Evolutionary conservation across 495 filamentous ascomycete genomes (phyloP).

Genomic region (Penicillium crystallinum): DNA sequence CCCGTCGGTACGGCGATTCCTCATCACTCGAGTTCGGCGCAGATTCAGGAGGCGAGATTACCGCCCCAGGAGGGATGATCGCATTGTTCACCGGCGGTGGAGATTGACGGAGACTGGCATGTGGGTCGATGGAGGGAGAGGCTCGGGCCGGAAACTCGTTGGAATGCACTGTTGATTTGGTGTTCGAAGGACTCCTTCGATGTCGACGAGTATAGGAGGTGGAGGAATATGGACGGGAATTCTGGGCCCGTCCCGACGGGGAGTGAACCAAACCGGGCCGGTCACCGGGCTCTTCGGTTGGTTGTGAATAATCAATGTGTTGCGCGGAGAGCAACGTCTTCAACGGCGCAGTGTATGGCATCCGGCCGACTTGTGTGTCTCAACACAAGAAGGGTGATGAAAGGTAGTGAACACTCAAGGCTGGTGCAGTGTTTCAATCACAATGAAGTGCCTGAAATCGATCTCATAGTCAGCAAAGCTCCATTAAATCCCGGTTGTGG

Average conservation of each 20-base stretch:
- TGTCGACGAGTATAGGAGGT: constrained; percentile 67
- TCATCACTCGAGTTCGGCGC: constrained; percentile 75
- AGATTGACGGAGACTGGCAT: constrained; percentile 66
- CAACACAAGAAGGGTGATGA: constrained; percentile 29
- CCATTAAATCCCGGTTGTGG: constrained; percentile 13
- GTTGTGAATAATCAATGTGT: constrained; percentile 56
- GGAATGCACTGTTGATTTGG: constrained; percentile 28
- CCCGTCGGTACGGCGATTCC: constrained; percentile 53
- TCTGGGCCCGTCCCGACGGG: constrained; percentile 43
- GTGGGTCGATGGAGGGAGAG: constrained; percentile 46
- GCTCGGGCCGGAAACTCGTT: constrained; percentile 31
- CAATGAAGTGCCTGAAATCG: constrained; percentile 1
- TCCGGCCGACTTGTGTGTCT: constrained; percentile 51
- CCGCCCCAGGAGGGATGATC: constrained; percentile 69
- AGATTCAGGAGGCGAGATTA: constrained; percentile 87
- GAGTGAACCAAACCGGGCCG: constrained; percentile 32
- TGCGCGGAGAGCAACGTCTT: constrained; percentile 73
- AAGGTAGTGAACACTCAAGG: not conserved
- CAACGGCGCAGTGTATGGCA: constrained; percentile 92
- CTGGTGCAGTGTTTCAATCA: constrained; percentile 3
- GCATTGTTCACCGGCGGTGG: constrained; percentile 69
- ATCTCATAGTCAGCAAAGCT: not conserved
- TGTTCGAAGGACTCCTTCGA: constrained; percentile 56
- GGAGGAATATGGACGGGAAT: constrained; percentile 74
- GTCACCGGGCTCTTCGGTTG: constrained; percentile 46